These are phyloP conservation scores for Thuja plicata DNA, from an alignment of 83 land plant species.

Conservation along the genomic window DNA sequence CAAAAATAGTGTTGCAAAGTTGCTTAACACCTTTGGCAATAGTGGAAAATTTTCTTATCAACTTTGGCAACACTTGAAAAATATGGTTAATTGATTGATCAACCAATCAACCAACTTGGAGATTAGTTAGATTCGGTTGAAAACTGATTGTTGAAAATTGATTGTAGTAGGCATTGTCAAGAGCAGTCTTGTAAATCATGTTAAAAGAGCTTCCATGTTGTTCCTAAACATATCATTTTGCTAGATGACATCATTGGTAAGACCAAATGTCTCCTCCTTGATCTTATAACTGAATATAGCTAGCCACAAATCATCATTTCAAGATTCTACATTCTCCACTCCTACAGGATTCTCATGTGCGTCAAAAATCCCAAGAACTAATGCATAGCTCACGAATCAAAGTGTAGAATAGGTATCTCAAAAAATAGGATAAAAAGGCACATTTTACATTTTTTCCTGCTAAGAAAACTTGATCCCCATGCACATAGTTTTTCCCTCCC, in stretches of 20 bases:
- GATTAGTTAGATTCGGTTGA: too few species aligned
- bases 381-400: neutral
- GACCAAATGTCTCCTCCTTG: slow-evolving; percentile 32
- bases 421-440: neutral
- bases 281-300: too few species aligned
- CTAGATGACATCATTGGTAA: slow-evolving; percentile 62
- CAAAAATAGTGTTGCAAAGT: too few species aligned
- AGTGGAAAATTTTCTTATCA: too few species aligned
- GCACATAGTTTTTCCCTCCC: neutral
- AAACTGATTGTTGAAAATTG: too few species aligned
- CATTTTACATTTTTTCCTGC: neutral
- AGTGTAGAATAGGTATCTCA: neutral
- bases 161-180: too few species aligned
- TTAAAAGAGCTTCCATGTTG: slow-evolving; percentile 51
- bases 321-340: neutral
- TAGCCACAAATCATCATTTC: neutral
- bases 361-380: neutral
- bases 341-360: neutral
- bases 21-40: too few species aligned
- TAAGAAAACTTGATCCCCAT: neutral
- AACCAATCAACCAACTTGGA: too few species aligned
- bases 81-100: too few species aligned
- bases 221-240: slow-evolving; percentile 78
- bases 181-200: too few species aligned
- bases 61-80: too few species aligned